Conservation (phyloP, 2,329 filamentous ascomycete genomes). For the Ascochyta viciae-villosae region DNA sequence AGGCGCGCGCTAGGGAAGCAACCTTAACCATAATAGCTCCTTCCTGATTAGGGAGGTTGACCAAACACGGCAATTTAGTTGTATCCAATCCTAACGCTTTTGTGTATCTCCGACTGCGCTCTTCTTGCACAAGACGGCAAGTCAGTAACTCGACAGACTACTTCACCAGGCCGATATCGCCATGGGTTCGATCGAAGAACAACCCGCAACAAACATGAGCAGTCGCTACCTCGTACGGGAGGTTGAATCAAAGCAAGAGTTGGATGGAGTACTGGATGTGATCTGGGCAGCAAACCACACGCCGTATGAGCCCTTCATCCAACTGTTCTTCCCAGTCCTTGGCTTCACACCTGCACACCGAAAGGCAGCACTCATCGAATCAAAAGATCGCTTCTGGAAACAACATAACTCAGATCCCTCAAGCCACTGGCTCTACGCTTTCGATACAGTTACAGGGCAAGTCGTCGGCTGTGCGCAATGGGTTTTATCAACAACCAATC, state of each 20-base stretch:
- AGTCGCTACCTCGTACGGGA: constrained; percentile 36
- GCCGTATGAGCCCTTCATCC: constrained; percentile 45
- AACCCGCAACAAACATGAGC: constrained; percentile 23
- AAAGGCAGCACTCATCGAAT: constrained; percentile 35
- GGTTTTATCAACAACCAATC: constrained; percentile 37
- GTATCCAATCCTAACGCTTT: constrained; percentile 26
- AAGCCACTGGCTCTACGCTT: constrained; percentile 45
- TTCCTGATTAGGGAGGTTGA: constrained; percentile 33
- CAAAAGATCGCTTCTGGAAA: constrained; percentile 42
- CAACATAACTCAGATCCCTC: constrained; percentile 33
- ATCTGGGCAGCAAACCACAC: constrained; percentile 46
- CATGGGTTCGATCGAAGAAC: constrained; percentile 29
- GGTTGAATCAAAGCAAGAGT: constrained; percentile 35
- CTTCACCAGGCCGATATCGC: constrained; percentile 27
- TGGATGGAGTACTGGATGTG: constrained; percentile 41
- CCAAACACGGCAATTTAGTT: constrained; percentile 33
- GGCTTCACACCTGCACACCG: constrained; percentile 37
- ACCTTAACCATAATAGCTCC: constrained; percentile 22
- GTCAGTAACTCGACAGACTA: constrained; percentile 18
- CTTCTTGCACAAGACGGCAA: constrained; percentile 27
- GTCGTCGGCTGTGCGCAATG: constrained; percentile 44
- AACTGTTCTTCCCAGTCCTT: constrained; percentile 45
- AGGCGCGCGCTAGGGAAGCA: constrained; percentile 24
- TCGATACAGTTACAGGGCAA: constrained; percentile 30
- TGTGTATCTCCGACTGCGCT: constrained; percentile 38